These are phyloP conservation scores for Verticillium isaacii DNA, from an alignment of 2,329 filamentous ascomycete species.

Conservation along the genomic window DNA sequence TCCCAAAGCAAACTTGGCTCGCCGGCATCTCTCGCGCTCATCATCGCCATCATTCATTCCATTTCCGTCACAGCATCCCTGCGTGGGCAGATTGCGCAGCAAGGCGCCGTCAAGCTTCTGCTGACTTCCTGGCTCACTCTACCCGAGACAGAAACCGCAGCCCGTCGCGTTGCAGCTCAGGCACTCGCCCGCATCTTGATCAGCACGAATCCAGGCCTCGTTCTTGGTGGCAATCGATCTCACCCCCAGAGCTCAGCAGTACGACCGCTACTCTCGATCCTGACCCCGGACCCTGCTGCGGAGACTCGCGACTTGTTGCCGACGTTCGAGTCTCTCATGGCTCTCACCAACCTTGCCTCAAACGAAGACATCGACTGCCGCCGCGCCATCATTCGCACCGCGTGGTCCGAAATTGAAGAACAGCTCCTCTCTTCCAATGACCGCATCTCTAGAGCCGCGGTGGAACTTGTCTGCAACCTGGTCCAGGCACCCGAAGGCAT, in stretches of 20 bases:
- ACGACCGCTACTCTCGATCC: conserved; percentile 70
- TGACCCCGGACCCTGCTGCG: conserved; percentile 58
- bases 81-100: conserved; percentile 78
- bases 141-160: conserved; percentile 40
- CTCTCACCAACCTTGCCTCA: conserved; percentile 89
- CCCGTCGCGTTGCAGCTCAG: conserved; percentile 64
- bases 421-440: conserved; percentile 72
- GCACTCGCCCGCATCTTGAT: conserved; percentile 82
- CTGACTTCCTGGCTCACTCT: conserved; percentile 65
- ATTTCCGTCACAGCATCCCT: conserved; percentile 70
- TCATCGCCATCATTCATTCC: conserved; percentile 71
- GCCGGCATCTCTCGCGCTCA: conserved; percentile 64
- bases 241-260: conserved; percentile 76
- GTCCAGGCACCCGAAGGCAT: conserved; percentile 65
- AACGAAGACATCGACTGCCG: conserved; percentile 63
- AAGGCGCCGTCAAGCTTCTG: conserved; percentile 86
- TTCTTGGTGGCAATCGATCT: conserved; percentile 75
- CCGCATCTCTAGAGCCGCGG: conserved; percentile 74
- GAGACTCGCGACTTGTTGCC: conserved; percentile 76
- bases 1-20: conserved; percentile 71
- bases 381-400: conserved; percentile 64
- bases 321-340: conserved; percentile 84
- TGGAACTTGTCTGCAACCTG: conserved; percentile 89
- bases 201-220: conserved; percentile 75
- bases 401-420: conserved; percentile 77